Evolutionary conservation across 1,284 basidiomycete species (phyloP), one percentile per base, ranked within the genome.

Genomic region (Agaricales sp.): DNA sequence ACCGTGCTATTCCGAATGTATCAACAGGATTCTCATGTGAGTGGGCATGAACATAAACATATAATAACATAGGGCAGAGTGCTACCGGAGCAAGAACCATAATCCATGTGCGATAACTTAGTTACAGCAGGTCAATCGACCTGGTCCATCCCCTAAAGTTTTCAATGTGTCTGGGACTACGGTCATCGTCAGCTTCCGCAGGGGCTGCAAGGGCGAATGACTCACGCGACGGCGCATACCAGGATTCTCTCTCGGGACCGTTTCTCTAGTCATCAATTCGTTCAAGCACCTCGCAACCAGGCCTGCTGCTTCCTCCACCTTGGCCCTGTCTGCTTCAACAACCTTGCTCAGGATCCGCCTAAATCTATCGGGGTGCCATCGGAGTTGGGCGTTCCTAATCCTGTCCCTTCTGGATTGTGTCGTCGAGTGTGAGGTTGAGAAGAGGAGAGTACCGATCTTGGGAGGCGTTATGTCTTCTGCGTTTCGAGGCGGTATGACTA

Each of bases 291-390:
- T 69, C 2, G 77, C 78, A n/a, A 89, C 73, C 30, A 75, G 67
- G 4, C 84, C 86, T 3, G 81, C 82, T 0, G 75, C 82, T 52
- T 80, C 77, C 55, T 82, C 77, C 2, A 90, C 80, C 22, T 55
- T 59, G 18, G 55, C 67, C 57, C 61, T 77, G 45, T 91, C 87
- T 38, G 63, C 62, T 39, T 76, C 76, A 4, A 56, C 57, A 1
- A 86, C 75, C 55, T 74, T 69, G n/a, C 56, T 60, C 47, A 82
- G 60, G 41, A 82, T 54, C 38, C 80, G 65, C 51, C 71, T 65
- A 64, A 88, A 87, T 43, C 82, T 68, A 61, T 88, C 86, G 2
- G 86, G 86, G 59, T 88, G 85, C 84, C 85, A 88, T 48, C 81
- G 68, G 25, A 83, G 71, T 59, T 84, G 70, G 2, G 80, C 83